Conservation (phyloP, 208 protist genomes). For the Acanthamoeba triangularis region DNA sequence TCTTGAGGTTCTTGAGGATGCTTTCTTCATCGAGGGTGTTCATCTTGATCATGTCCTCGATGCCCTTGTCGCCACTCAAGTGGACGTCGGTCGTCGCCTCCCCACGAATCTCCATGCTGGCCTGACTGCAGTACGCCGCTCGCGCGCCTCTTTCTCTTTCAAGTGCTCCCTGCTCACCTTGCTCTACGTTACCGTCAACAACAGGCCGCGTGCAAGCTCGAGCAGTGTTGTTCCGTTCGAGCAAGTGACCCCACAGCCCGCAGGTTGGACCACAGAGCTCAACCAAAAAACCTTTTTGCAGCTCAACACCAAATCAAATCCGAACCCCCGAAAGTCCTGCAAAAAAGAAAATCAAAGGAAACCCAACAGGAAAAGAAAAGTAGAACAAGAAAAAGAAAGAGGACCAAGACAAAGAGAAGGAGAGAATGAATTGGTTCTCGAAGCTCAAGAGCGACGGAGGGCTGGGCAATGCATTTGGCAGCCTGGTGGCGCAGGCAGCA, state of each 20-base stretch:
- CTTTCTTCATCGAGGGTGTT: slow-evolving; percentile 79
- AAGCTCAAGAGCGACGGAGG: not conserved
- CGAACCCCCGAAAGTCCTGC: too few relatives aligned
- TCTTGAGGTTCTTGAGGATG: slow-evolving; percentile 81
- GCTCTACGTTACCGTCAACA: too few relatives aligned
- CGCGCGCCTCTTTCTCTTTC: too few relatives aligned
- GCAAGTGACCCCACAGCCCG: too few relatives aligned
- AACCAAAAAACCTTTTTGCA: too few relatives aligned
- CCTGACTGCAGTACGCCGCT: not conserved
- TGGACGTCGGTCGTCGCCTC: not conserved
- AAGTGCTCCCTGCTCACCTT: not conserved
- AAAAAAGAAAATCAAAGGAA: not conserved
- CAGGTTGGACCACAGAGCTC: too few relatives aligned
- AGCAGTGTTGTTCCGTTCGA: too few relatives aligned
- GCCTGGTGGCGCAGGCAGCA: not conserved
- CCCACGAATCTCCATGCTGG: slow-evolving; percentile 1
- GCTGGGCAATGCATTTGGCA: slow-evolving; percentile 11
- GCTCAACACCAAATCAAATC: too few relatives aligned
- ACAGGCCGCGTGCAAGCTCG: too few relatives aligned
- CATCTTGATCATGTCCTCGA: slow-evolving; percentile 83
- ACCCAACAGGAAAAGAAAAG: not conserved
- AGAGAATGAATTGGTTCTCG: not conserved
- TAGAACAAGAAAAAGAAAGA: not conserved
- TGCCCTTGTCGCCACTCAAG: not conserved
- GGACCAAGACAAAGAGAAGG: not conserved